Base-by-base conservation (phyloP, 2,329 filamentous ascomycete genomes). In the Colletotrichum zoysiae region DNA sequence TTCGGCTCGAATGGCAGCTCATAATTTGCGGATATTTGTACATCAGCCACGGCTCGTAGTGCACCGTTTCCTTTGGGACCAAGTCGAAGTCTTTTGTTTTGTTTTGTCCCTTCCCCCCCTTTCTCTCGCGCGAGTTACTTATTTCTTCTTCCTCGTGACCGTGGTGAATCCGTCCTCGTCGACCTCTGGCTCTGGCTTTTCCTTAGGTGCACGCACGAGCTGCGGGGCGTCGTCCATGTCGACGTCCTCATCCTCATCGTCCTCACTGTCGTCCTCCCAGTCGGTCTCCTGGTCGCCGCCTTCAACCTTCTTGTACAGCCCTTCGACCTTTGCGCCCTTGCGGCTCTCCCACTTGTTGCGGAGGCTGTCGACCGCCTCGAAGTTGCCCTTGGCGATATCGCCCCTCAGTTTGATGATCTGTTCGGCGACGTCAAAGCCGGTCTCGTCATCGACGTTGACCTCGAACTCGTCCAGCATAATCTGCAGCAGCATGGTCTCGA, bases 391-490 rank as follows among this genome's bases (percentile, higher is more conserved):
- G 70, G 86, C 84, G 77, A 91, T 90, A 78, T 93, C 87, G 70
- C 85, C 85, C 77, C 90, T 86, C 74, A 95, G 83, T 64, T 86
- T 86, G 80, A 97, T 83, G 70, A 98, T 93, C 76, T 91, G 86
- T 70, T 86, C 85, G 12, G 95, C 95, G 8, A 97, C 89, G 67
- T 91, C 88, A 65, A 88, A 90, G 44, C 91, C 93, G 59, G 92
- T 95, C 76, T 95, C 95, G 81, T 99, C 96, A 78, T 98, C 96
- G 38, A 98, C 89, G 68, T 93, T 92, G 67, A 96, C 92, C 78
- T 97, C 95, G 78, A 98, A 99, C 82, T 99, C 96, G 83, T 98
- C 96, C 74, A 93, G 88, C 92, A 98, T 96, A 73, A 97, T 91
- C 78, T 98, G 93, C 58, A 97, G 85, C 59, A 98, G 86, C 63